Evolutionary conservation across 768 basidiomycete species (phyloP), one percentile per base, ranked within the genome.

Genomic region (Calocybe indica): DNA sequence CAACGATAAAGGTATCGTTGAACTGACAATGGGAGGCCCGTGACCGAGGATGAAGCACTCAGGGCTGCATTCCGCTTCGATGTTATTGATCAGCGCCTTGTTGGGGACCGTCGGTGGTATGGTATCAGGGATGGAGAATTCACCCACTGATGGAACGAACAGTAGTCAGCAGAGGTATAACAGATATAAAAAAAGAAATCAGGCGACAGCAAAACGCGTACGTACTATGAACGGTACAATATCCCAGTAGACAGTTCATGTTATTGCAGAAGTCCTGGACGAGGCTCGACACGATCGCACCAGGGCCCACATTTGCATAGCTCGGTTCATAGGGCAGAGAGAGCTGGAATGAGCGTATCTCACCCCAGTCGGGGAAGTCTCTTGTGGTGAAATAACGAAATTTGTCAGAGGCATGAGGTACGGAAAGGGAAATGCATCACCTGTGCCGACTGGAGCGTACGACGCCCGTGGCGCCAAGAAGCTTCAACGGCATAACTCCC

Each of bases 161-260:
- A 22, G 22, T 1, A 22, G 22, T 22, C 22, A 22, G 22, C 22
- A 4, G 22, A 22, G 22, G 22, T 22, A 22, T 22, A 22, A 22
- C 4, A 22, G 22, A 22, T 4, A 22, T 22, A 22, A 4, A 22
- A 22, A 22, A 22, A 22, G 22, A 22, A 22, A 22, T 22, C 22
- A 22, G 22, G 4, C 22, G 22, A 22, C 22, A 22, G 22, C 22
- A 1, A 22, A 22, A 22, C 4, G 22, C 22, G 22, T 22, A 22
- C 72, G 37, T 59, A 78, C 77, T 54, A 59, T 83, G 82, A 2
- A 68, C 65, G 37, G 60, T 54, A 54, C 82, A 84, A 49, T 74
- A 75, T 2, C 71, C 67, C 6, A 71, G 70, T 0, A 75, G 29
- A 48, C 82, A 83, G 45, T 70, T 78, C 15, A 73, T 48, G 45